Evolutionary conservation across 352 stramenopile species (phyloP).

Genomic region (Phytophthora multivora): DNA sequence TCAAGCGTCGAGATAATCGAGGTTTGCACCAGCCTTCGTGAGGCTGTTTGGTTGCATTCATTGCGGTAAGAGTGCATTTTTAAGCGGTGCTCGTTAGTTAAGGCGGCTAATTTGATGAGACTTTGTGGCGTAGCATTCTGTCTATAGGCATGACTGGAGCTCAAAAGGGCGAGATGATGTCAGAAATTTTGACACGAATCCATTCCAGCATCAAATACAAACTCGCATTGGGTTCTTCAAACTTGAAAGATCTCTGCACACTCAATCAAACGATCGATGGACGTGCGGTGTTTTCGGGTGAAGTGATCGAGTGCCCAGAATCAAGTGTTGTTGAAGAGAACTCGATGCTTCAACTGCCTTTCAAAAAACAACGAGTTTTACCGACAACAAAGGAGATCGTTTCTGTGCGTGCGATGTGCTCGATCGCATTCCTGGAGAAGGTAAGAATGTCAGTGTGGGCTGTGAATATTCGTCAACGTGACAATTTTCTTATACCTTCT

Average conservation of each 20-base stretch:
- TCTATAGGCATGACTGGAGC: slow-evolving; percentile 26
- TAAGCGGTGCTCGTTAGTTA: not conserved
- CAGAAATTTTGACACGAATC: slow-evolving; percentile 28
- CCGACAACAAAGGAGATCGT: slow-evolving; percentile 16
- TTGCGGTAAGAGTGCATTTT: slow-evolving; percentile 44
- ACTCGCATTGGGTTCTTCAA: slow-evolving; percentile 36
- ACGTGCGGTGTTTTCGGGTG: not conserved
- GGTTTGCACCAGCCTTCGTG: slow-evolving; percentile 58
- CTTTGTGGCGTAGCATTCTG: slow-evolving; percentile 15
- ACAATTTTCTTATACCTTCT: not conserved
- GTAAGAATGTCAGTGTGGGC: slow-evolving; percentile 15
- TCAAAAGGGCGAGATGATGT: slow-evolving; percentile 11
- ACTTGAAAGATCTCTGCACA: slow-evolving; percentile 43
- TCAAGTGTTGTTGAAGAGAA: slow-evolving; percentile 5
- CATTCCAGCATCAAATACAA: slow-evolving; percentile 47
- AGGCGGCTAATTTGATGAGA: slow-evolving; percentile 1
- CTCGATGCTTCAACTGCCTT: slow-evolving; percentile 3
- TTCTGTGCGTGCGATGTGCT: slow-evolving; percentile 50
- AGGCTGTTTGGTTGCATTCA: slow-evolving; percentile 65
- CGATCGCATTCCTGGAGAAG: slow-evolving; percentile 43
- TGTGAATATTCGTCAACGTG: not conserved
- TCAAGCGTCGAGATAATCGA: slow-evolving; percentile 57
- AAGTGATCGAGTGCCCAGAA: not conserved
- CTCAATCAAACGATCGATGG: slow-evolving; percentile 20
- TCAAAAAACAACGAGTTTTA: slow-evolving; percentile 32